These are phyloP conservation scores for Seiridium unicorne DNA, from an alignment of 2,329 filamentous ascomycete species.

Conservation along the genomic window DNA sequence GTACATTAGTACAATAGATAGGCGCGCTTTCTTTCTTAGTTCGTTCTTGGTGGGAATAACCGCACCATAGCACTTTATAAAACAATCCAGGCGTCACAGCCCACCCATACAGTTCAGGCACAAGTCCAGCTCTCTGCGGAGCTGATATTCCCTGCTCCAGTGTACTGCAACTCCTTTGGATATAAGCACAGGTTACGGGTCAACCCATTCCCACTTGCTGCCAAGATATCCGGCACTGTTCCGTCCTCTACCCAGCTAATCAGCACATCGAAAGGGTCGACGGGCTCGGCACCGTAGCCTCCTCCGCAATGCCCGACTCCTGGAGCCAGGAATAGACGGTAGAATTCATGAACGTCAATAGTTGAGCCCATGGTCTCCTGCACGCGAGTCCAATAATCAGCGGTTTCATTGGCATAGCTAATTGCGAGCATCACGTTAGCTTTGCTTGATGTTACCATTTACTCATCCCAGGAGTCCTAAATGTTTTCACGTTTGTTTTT, in stretches of 20 bases:
- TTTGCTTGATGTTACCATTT: no score
- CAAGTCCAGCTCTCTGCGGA: constrained; percentile 2
- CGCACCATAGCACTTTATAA: no score
- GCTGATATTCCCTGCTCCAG: not conserved
- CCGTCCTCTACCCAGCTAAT: constrained; percentile 5
- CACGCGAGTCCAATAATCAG: constrained; percentile 28
- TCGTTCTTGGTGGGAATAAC: no score
- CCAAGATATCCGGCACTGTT: not conserved
- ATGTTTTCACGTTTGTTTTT: no score
- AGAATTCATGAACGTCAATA: constrained; percentile 10
- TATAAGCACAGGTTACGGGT: not conserved
- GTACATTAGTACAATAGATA: no score
- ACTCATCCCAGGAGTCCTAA: no score
- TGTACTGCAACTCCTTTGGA: not conserved
- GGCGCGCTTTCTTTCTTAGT: no score
- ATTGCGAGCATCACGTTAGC: no score
- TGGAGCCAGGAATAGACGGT: constrained; percentile 4
- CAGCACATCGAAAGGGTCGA: not conserved
- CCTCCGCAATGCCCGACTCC: constrained; percentile 2
- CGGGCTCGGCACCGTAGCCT: not conserved
- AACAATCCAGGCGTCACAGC: no score
- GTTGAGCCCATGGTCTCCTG: constrained; percentile 21
- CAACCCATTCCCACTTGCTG: not conserved
- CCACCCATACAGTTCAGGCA: not conserved
- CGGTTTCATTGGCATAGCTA: constrained; percentile 24